Base-by-base conservation (phyloP, 2,329 filamentous ascomycete species). In the Lasiodiplodia hormozganensis region DNA sequence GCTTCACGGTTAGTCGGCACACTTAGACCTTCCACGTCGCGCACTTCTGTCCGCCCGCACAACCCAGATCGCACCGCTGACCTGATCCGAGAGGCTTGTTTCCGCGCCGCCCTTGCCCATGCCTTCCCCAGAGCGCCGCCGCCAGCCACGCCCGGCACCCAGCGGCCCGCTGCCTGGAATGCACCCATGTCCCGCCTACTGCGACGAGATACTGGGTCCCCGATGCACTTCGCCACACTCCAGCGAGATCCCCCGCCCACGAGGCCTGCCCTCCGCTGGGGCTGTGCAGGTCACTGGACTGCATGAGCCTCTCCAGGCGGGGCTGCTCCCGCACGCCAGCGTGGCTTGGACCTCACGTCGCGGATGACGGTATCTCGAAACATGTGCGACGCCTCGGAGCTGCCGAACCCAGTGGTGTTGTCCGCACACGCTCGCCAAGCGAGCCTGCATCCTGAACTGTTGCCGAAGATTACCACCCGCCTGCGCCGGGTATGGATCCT, bases 1-100 rank as follows among this genome's bases (percentile, higher is more conserved):
- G 60, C 60, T 25, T 64, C 60, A 64, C 60, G 60, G 60, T 64
- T 64, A 64, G 60, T 64, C 60, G 60, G 60, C 60, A 64, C 43
- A 47, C 51, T 49, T 64, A 18, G 47, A 64, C 43, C 60, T 64
- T 34, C 60, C 43, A 51, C 47, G 28, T 49, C 40, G 60, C 60
- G 60, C 60, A 64, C 60, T 64, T 64, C 60, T 64, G 18, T 52
- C 60, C 60, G 60, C 60, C 60, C 60, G 47, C 60, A 28, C 60
- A n/a, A 34, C 43, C 60, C 47, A 23, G 34, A 23, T 64, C 58
- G 60, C 60, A 18, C 18, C 31, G 60, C 60, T 64, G 60, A 64
- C 60, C 60, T 64, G 28, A 64, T 38, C 60, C 60, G 43, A 16
- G 31, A 38, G 43, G 16, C 43, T 51, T 64, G 43, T 52, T 51